A percentile compares a stretch with the other conserved stretches of the same genome.
These are phyloP conservation scores for Coniochaeta hoffmannii DNA, from an alignment of 2,329 filamentous ascomycete species.

Conservation along the genomic window DNA sequence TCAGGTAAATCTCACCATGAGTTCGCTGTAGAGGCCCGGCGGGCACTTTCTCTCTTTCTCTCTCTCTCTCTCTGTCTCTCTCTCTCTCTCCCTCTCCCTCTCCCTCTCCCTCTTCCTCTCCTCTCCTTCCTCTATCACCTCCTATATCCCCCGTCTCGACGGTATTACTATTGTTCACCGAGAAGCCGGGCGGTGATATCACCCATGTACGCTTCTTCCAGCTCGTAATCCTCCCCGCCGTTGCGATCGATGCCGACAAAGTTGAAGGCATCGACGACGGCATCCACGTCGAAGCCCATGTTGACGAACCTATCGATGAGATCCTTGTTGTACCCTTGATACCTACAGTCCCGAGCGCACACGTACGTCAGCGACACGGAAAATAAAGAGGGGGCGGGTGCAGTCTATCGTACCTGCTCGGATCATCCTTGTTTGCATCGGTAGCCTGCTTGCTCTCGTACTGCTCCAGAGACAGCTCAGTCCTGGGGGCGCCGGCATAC, in stretches of 20 bases:
- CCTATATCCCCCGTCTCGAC: too few species aligned
- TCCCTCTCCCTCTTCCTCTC: too few species aligned
- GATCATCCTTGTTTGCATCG: conserved; percentile 46
- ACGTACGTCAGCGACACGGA: neutral
- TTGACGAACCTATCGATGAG: conserved; percentile 75
- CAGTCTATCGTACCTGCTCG: conserved; percentile 29
- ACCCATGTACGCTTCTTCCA: conserved; percentile 87
- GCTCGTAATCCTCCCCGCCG: conserved; percentile 69
- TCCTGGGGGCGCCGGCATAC: conserved; percentile 66
- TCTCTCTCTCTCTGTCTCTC: too few species aligned
- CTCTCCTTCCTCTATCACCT: neutral
- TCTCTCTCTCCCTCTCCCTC: too few species aligned
- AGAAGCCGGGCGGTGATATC: conserved; percentile 82
- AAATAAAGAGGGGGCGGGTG: neutral
- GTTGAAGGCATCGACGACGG: conserved; percentile 78
- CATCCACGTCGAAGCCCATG: conserved; percentile 87
- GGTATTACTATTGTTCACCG: conserved; percentile 53
- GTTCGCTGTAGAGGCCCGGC: too few species aligned
- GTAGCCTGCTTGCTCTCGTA: conserved; percentile 42
- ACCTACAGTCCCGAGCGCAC: conserved; percentile 43
- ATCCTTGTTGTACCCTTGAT: conserved; percentile 79
- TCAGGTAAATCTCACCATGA: too few species aligned
- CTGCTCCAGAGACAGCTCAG: conserved; percentile 26
- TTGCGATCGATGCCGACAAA: conserved; percentile 75
- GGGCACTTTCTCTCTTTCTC: too few species aligned